Evolutionary conservation across 495 filamentous ascomycete genomes (phyloP), one percentile per base, ranked within the genome.

Genomic region (Xanthoparmelia taractica): DNA sequence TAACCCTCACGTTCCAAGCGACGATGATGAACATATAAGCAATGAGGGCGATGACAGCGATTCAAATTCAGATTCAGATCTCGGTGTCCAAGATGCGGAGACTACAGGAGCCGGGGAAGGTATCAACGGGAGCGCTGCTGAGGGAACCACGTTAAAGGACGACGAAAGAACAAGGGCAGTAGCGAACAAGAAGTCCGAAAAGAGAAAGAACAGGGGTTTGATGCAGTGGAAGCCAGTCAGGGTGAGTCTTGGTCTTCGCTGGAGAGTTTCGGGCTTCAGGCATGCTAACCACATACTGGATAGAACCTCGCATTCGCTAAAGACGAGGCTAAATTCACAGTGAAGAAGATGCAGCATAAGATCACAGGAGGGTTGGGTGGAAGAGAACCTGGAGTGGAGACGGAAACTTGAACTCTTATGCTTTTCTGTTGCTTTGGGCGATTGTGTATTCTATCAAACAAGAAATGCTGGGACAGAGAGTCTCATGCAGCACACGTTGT

Each of bases 141-240:
- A 33, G 68, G 65, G 60, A 40, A 61, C 40, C 23, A 69, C 57
- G 59, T 60, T 63, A 13, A 57, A 64, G 18, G 63, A 74, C 23
- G 67, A 65, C 23, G 60, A 67, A 38, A 68, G 61, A 52, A 67
- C 65, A 37, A 67, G 63, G 2, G 74, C 77, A 38, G 72, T 70
- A 59, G 74, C 73, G 8, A 79, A 79, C 48, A 71, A 70, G 61
- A 77, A 75, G 36, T 81, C 72, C 37, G 80, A 83, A 64, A 76
- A 80, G 60, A 71, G 80, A 17, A 78, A 79, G 70, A 74, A 81
- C 57, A 77, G 80, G 33, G 80, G 80, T 2, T 57, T 83, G 65
- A 78, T 80, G 78, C 80, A 83, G 69, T 83, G 80, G 80, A 77
- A 76, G 50, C 80, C 80, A n/a, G 80, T 79, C 11, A 70, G 80